Base-by-base conservation (phyloP, 2,329 filamentous ascomycete species). In the Cercospora sp. region DNA sequence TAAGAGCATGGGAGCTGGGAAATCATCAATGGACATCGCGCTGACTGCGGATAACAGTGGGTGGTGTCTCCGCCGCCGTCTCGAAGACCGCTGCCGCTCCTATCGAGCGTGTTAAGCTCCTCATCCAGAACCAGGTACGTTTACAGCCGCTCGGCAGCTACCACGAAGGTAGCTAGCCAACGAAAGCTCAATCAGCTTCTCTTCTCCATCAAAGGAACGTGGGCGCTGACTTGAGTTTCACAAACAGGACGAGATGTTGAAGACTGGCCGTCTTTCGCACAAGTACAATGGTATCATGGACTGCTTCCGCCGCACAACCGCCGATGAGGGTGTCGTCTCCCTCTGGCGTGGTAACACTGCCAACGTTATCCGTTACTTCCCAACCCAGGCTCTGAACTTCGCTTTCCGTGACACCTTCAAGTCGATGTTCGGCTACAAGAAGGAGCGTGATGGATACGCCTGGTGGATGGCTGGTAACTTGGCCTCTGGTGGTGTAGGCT, bases 311-410 rank as follows among this genome's bases (percentile, higher is more conserved):
- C 92, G 95, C 83, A 98, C 95, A 82, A 88, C 88, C 75, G 89
- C 90, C 80, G 87, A 91, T 75, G 95, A 99, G 89, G 95, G 95
- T 92, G 85, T 95, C 79, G 90, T 95, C 84, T 90, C 94, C 75
- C 89, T 99, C 80, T 99, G 95, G 95, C 90, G 95, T 90, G 95
- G 95, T 86, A 99, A 99, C 93, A 99, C 95, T 83, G 95, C 95
- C 93, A 99, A 99, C 91, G 95, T 99, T 85, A 97, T 99, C 89
- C 95, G 95, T 91, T 99, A 99, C 89, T 99, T 99, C 93, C 95
- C 95, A 79, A 99, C 95, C 84, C 95, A 99, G 90, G 95, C 95
- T 80, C 89, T 99, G 84, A 99, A 99, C 94, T 99, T 99, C 83
- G 95, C 95, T 84, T 99, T 99, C 95, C 95, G 95, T 85, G 95